Evolutionary conservation across 2,329 filamentous ascomycete species (phyloP).

Genomic region (Ascomycota sp.): DNA sequence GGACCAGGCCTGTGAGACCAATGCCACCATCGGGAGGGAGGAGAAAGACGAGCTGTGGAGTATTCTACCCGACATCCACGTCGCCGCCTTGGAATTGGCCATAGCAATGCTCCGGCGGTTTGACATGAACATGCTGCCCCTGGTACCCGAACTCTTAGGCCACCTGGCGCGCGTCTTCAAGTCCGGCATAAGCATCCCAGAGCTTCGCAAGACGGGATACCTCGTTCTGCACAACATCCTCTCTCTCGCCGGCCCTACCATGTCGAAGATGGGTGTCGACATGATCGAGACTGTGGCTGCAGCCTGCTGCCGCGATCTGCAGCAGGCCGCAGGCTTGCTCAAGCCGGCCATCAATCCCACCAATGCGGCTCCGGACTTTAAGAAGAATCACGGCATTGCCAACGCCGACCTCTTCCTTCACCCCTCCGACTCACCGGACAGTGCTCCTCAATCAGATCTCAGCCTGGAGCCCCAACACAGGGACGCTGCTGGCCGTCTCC

Average conservation of each 20-base stretch:
- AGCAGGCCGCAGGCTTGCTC: constrained; percentile 31
- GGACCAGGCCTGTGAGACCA: constrained; percentile 37
- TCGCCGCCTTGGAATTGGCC: constrained; percentile 45
- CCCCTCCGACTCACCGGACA: constrained; percentile 10
- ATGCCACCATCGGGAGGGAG: constrained; percentile 54
- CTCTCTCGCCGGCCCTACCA: constrained; percentile 37
- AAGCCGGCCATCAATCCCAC: constrained; percentile 14
- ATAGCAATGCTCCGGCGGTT: constrained; percentile 36
- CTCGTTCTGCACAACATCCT: constrained; percentile 36
- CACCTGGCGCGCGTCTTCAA: constrained; percentile 53
- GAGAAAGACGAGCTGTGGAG: constrained; percentile 66
- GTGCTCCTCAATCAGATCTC: constrained; percentile 10
- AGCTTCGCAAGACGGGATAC: constrained; percentile 42
- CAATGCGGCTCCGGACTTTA: constrained; percentile 9
- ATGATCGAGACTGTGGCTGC: constrained; percentile 42
- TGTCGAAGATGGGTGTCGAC: constrained; percentile 44
- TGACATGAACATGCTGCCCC: constrained; percentile 31
- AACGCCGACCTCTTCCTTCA: constrained; percentile 57
- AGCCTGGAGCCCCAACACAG: constrained; percentile 25
- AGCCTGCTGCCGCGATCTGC: constrained; percentile 54
- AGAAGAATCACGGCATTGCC: constrained; percentile 20
- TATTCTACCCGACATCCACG: constrained; percentile 53
- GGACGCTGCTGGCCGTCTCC: constrained; percentile 36
- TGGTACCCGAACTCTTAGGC: constrained; percentile 46
- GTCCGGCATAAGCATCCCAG: constrained; percentile 27